Percentiles rank a stretch among this genome's conserved stretches.
These are phyloP conservation scores for Lomentospora prolificans DNA, from an alignment of 2,329 filamentous ascomycete genomes.

Conservation along the genomic window DNA sequence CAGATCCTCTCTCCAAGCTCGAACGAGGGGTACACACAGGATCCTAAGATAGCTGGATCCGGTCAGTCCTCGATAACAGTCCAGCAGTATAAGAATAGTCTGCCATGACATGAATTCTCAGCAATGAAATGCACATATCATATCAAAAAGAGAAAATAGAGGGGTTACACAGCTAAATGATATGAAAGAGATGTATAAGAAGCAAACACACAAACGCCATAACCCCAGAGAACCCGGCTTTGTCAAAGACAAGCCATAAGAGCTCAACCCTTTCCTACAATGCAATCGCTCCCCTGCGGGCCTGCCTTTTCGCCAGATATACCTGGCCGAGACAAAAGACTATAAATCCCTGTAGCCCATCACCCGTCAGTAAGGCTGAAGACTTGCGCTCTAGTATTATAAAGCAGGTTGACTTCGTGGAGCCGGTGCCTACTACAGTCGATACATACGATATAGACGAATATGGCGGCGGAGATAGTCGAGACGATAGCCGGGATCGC, in stretches of 20 bases:
- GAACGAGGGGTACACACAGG: too few species aligned
- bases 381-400: too few species aligned
- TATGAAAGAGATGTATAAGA: too few species aligned
- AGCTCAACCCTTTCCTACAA: conserved; percentile 30
- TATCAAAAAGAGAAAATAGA: too few species aligned
- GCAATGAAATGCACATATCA: too few species aligned
- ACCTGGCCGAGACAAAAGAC: conserved; percentile 88
- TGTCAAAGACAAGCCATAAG: not conserved
- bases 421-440: not conserved
- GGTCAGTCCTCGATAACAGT: too few species aligned
- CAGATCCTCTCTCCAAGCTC: too few species aligned
- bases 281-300: conserved; percentile 73
- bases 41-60: too few species aligned
- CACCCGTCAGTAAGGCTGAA: not conserved
- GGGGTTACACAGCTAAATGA: too few species aligned
- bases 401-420: not conserved
- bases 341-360: conserved; percentile 59
- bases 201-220: too few species aligned
- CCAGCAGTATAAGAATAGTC: too few species aligned
- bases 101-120: too few species aligned
- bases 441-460: conserved; percentile 70
- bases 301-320: conserved; percentile 72
- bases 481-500: conserved; percentile 70
- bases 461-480: conserved; percentile 78
- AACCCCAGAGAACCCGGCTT: not conserved